Base-by-base conservation (phyloP, 208 protist genomes). In the Crithidia acanthocephali region DNA sequence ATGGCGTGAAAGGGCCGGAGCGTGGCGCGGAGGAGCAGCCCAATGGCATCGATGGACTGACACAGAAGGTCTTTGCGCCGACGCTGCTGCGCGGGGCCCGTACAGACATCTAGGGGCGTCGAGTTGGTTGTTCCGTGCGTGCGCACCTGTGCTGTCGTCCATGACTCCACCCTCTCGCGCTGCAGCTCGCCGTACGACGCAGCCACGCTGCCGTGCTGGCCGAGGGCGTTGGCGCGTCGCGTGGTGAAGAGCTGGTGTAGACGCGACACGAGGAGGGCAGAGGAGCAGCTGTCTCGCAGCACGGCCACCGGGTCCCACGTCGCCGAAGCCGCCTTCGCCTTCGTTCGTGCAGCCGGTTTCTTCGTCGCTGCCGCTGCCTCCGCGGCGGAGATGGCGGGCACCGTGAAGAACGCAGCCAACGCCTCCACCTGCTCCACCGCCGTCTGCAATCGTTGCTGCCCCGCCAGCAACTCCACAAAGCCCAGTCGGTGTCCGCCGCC, bases 1-100 rank as follows among this genome's bases (percentile, higher is more conserved):
- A 91, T 91, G 13, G 68, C 61, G 64, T 94, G 50, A 20, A 96
- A 68, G 23, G 91, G 91, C 15, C 69, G 47, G 35, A 94, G 48
- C 11, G 83, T 76, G 32, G 82, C 65, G 33, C 75, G 42, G 42
- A 94, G 87, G 13, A 96, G 37, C 16, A 84, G 66, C 7, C 69
- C 81, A 20, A 96, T 69, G 25, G 74, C 82, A 58, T 96, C 91
- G 35, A 88, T 68, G 30, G 73, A 40, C 30, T 37, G 18, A 42
- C 72, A 67, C 37, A 72, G 65, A 35, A 78, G 33, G 8, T 78
- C 72, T 37, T 67, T 78, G 22, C 72, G 72, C n/a, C 45, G 72
- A 2, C 33, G 48, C 72, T 61, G 40, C 37, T 63, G 53, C 44
- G 11, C 64, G 30, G 5, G 5, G 18, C 52, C 22, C 33, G 10